phyloP scores from a whole-genome alignment of 1,139 yeast genomes.

The Geotrichum histeridarum region DNA sequence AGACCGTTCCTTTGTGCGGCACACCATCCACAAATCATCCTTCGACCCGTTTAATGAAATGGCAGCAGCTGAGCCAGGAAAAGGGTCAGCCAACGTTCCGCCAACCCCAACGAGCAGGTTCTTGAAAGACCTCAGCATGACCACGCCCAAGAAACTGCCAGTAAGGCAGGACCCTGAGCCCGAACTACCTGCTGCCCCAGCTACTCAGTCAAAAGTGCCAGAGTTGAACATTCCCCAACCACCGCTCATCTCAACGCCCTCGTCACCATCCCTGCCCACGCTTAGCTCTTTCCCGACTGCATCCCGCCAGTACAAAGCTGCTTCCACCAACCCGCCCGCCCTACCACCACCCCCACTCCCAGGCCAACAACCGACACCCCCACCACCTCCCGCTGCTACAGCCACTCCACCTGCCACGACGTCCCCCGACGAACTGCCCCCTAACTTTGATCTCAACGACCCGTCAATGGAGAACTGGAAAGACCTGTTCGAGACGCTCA shows the following conservation, averaged over 20 bases:
- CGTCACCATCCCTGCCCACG: neutral
- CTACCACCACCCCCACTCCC: neutral
- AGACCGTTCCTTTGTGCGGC: slow-evolving; percentile 7
- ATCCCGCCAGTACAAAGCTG: neutral
- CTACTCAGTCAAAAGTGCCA: neutral
- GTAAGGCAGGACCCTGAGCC: too few species aligned
- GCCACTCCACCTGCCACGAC: neutral
- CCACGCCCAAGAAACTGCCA: neutral
- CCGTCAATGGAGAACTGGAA: slow-evolving; percentile 18
- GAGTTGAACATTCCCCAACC: neutral
- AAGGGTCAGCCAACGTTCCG: neutral
- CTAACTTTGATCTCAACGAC: slow-evolving; percentile 16
- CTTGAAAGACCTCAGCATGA: neutral
- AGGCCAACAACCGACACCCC: neutral
- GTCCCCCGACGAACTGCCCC: slow-evolving; percentile 1
- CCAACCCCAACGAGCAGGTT: neutral
- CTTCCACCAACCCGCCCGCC: neutral
- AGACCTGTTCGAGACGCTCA: slow-evolving; percentile 16
- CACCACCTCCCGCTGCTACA: neutral
- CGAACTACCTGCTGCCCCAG: neutral
- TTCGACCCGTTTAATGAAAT: neutral
- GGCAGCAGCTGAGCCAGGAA: neutral
- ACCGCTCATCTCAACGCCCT: neutral
- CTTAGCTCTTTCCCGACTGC: neutral
- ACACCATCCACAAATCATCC: slow-evolving; percentile 6